Conservation (phyloP, 768 basidiomycete species). For the Tephrocybe sp. region DNA sequence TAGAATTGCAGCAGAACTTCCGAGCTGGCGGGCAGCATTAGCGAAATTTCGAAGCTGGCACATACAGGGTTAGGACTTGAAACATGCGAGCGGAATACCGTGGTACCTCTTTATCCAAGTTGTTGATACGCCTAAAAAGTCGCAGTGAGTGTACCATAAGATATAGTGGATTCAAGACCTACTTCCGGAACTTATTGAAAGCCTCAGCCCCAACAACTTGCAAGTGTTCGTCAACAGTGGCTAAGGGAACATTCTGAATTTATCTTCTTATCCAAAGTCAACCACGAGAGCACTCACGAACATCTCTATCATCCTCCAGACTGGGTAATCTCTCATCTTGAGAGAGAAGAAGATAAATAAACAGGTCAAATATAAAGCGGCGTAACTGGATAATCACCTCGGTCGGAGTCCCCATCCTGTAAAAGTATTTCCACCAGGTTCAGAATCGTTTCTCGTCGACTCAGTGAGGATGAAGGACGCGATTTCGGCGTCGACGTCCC, state of each 20-base stretch:
- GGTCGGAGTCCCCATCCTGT: slow-evolving; percentile 30
- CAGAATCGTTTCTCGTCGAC: slow-evolving; percentile 46
- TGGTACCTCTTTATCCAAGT: slow-evolving; percentile 63
- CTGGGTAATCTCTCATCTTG: slow-evolving; percentile 40
- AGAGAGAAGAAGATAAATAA: background rate
- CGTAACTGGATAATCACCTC: slow-evolving; percentile 25
- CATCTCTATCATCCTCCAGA: slow-evolving; percentile 65
- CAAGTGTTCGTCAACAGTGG: slow-evolving; percentile 68
- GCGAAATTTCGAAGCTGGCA: slow-evolving; percentile 70
- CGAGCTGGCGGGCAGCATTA: slow-evolving; percentile 74
- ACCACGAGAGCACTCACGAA: slow-evolving; percentile 51
- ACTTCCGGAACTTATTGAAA: slow-evolving; percentile 67
- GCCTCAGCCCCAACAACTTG: slow-evolving; percentile 65
- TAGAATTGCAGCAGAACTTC: slow-evolving; percentile 75
- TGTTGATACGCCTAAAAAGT: slow-evolving; percentile 49
- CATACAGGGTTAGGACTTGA: slow-evolving; percentile 2
- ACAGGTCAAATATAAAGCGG: background rate
- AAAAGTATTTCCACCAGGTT: slow-evolving; percentile 53
- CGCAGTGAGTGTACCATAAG: slow-evolving; percentile 6
- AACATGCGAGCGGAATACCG: background rate
- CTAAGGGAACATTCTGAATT: slow-evolving; percentile 26
- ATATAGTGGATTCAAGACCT: slow-evolving; percentile 14
- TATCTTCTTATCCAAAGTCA: background rate
- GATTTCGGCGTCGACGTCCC: slow-evolving; percentile 22
- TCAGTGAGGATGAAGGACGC: slow-evolving; percentile 28